phyloP scores from a whole-genome alignment of 1,284 basidiomycete genomes.

The Rhodotorula sp. region DNA sequence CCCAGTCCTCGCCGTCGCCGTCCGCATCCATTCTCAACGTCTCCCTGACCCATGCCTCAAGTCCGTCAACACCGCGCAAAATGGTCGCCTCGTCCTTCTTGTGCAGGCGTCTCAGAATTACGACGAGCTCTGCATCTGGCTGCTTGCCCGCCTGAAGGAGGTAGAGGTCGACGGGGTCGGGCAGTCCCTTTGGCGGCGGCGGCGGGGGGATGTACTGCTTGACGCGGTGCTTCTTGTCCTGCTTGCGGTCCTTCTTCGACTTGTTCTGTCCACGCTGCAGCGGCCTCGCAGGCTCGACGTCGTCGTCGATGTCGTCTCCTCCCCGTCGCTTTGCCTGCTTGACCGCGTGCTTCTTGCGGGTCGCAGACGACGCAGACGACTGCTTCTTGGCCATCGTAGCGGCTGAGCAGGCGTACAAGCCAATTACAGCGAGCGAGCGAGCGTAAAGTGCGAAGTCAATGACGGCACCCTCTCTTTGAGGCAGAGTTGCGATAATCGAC shows the following conservation, averaged over 20 bases:
- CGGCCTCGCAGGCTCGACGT: background rate
- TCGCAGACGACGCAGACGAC: constrained; percentile 56
- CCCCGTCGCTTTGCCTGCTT: constrained; percentile 57
- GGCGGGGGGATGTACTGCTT: constrained; percentile 81
- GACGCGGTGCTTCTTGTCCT: constrained; percentile 57
- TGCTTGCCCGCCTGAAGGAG: constrained; percentile 56
- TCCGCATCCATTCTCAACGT: constrained; percentile 47
- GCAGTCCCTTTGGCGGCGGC: constrained; percentile 77
- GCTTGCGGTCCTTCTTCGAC: constrained; percentile 50
- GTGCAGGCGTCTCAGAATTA: constrained; percentile 73
- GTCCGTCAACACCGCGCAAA: constrained; percentile 79
- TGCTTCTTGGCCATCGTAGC: constrained; percentile 30
- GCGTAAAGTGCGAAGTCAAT: background rate
- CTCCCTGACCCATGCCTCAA: constrained; percentile 65
- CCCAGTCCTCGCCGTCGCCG: constrained; percentile 51
- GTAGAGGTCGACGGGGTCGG: constrained; percentile 85
- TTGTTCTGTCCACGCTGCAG: constrained; percentile 47
- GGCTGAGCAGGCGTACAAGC: background rate
- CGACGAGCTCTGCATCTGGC: constrained; percentile 66
- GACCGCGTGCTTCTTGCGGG: constrained; percentile 75
- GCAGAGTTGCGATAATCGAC: background rate
- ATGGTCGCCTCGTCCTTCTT: constrained; percentile 93
- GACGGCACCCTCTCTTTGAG: background rate
- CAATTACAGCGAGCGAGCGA: background rate
- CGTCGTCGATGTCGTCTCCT: constrained; percentile 36